Conservation (phyloP, 352 stramenopile species). For the Globisporangium cystogenes region DNA sequence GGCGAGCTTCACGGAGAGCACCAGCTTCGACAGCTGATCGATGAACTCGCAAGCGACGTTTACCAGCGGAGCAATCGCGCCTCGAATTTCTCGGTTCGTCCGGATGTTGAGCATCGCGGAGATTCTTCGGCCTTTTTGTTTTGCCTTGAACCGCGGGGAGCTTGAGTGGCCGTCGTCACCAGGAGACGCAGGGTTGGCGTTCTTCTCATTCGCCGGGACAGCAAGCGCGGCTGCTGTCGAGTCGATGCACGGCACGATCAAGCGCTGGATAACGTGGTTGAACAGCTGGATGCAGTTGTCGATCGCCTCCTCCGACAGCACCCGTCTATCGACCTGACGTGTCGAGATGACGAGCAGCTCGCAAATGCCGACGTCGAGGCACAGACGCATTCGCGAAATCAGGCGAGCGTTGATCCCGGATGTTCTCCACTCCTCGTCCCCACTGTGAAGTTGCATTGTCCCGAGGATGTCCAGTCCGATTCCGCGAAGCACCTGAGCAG, state of each 20-base stretch:
- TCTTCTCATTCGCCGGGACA: constrained; percentile 10
- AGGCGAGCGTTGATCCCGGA: constrained; percentile 29
- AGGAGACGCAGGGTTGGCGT: neutral
- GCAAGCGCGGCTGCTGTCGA: constrained; percentile 31
- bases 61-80: constrained; percentile 50
- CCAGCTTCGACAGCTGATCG: constrained; percentile 52
- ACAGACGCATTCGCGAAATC: constrained; percentile 27
- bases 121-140: constrained; percentile 1
- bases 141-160: constrained; percentile 2
- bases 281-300: constrained; percentile 74
- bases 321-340: constrained; percentile 52
- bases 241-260: constrained; percentile 72
- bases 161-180: neutral
- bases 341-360: constrained; percentile 72
- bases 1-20: constrained; percentile 61
- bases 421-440: constrained; percentile 26
- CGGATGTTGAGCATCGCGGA: constrained; percentile 35
- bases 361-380: constrained; percentile 66
- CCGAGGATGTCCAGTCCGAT: constrained; percentile 22
- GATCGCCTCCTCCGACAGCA: constrained; percentile 80
- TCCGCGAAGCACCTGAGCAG: constrained; percentile 15
- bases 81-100: constrained; percentile 40
- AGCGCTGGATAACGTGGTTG: constrained; percentile 40
- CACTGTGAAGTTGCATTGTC: constrained; percentile 22
- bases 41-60: constrained; percentile 71